A percentile compares a stretch with the other conserved stretches of the same genome.
These are phyloP conservation scores for Petasospora fabianii DNA, from an alignment of 1,139 yeast genomes.

Conservation along the genomic window DNA sequence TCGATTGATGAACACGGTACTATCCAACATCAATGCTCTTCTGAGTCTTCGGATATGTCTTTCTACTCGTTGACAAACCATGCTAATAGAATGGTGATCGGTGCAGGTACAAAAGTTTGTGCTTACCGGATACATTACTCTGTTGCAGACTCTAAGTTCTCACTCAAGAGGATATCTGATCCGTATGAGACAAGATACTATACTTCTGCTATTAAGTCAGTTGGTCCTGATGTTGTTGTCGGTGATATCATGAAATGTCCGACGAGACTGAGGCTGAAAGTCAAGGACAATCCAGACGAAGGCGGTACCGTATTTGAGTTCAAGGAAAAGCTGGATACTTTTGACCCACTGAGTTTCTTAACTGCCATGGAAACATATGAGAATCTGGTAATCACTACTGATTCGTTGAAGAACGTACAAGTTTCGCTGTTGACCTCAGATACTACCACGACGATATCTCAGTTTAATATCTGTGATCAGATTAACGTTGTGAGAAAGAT, in stretches of 20 bases:
- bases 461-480: constrained; percentile 22
- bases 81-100: constrained; percentile 23
- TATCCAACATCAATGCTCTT: constrained; percentile 20
- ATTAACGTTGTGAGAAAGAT: constrained; percentile 20
- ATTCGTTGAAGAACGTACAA: constrained; percentile 17
- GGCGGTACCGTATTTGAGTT: constrained; percentile 16
- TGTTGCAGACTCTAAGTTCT: constrained; percentile 23
- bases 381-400: constrained; percentile 13
- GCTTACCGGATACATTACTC: constrained; percentile 24
- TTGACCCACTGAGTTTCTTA: constrained; percentile 11
- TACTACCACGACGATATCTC: constrained; percentile 3
- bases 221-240: constrained; percentile 20
- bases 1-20: constrained; percentile 25
- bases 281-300: constrained; percentile 10
- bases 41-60: constrained; percentile 10
- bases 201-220: constrained; percentile 15
- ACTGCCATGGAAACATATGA: constrained; percentile 17
- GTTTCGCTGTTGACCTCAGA: constrained; percentile 6
- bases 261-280: constrained; percentile 14
- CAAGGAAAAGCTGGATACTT: constrained; percentile 5
- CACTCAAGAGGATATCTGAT: constrained; percentile 19
- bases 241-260: constrained; percentile 21
- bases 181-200: constrained; percentile 14
- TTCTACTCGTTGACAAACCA: constrained; percentile 21
- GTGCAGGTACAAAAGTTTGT: constrained; percentile 22